Percentiles rank a stretch among this genome's conserved stretches.
Evolutionary conservation across 805 yeast genomes (phyloP).

Genomic region (Hanseniaspora meyeri): DNA sequence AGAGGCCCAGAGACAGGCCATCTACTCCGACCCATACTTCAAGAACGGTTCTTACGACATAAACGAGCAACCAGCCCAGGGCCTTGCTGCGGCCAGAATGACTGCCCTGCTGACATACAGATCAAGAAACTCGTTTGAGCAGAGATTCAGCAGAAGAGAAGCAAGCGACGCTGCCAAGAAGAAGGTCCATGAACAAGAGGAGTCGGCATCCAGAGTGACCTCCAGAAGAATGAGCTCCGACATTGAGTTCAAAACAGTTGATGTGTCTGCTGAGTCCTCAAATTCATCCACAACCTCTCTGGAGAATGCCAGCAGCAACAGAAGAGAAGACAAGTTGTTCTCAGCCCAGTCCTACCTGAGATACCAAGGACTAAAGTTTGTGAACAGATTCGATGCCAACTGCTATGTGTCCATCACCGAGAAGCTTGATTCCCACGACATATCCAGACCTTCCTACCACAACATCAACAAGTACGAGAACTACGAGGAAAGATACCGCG

Average conservation of each 20-base stretch:
- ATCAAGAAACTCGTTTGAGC: constrained; percentile 81
- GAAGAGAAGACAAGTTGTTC: constrained; percentile 46
- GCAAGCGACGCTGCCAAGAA: constrained; percentile 33
- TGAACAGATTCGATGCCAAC: constrained; percentile 85
- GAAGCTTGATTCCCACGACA: constrained; percentile 89
- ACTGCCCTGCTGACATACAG: constrained; percentile 87
- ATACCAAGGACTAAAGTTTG: constrained; percentile 87
- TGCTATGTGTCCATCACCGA: constrained; percentile 90
- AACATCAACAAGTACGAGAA: neutral
- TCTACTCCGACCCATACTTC: constrained; percentile 89
- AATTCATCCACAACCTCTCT: constrained; percentile 21
- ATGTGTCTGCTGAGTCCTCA: constrained; percentile 26
- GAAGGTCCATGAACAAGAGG: constrained; percentile 14
- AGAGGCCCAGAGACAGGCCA: constrained; percentile 93
- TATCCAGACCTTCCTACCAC: constrained; percentile 55
- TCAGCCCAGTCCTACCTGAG: constrained; percentile 92
- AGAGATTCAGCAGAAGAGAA: constrained; percentile 74
- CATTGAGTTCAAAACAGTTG: constrained; percentile 18
- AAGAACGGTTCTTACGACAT: constrained; percentile 74
- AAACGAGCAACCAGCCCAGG: constrained; percentile 71
- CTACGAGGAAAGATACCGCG: neutral
- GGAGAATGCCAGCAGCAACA: constrained; percentile 19
- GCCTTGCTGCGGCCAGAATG: constrained; percentile 95
- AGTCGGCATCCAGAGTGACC: neutral
- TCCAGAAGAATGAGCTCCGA: constrained; percentile 19